A percentile compares a stretch with the other conserved stretches of the same genome.
These are phyloP conservation scores for Boletus coccyginus DNA, from an alignment of 768 basidiomycete genomes.

Conservation along the genomic window DNA sequence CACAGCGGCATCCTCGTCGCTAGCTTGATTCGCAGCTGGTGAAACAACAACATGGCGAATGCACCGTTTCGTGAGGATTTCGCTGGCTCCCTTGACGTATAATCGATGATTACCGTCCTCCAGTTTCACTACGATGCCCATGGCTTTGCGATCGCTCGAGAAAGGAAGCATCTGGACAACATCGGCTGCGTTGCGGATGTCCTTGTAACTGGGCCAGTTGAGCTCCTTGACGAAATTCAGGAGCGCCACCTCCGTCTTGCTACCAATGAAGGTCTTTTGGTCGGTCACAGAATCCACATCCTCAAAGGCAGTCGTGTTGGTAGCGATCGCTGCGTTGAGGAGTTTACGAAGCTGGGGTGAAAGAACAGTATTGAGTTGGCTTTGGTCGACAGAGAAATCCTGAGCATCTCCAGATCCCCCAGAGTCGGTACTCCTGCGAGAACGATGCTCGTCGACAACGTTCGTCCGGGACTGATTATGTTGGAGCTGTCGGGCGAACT, in stretches of 20 bases:
- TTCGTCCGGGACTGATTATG: slow-evolving; percentile 73
- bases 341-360: slow-evolving; percentile 58
- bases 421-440: slow-evolving; percentile 32
- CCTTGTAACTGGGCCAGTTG: slow-evolving; percentile 69
- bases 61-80: slow-evolving; percentile 84
- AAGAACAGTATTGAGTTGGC: slow-evolving; percentile 62
- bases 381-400: slow-evolving; percentile 88
- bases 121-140: slow-evolving; percentile 83
- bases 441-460: slow-evolving; percentile 50
- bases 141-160: slow-evolving; percentile 89
- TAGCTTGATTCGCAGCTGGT: slow-evolving; percentile 14
- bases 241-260: slow-evolving; percentile 94
- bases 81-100: slow-evolving; percentile 91
- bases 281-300: slow-evolving; percentile 64
- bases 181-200: slow-evolving; percentile 55
- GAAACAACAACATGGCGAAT: slow-evolving; percentile 68
- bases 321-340: slow-evolving; percentile 81
- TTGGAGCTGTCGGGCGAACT: slow-evolving; percentile 80
- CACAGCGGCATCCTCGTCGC: slow-evolving; percentile 34
- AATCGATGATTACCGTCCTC: slow-evolving; percentile 55
- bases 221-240: slow-evolving; percentile 81
- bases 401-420: slow-evolving; percentile 40
- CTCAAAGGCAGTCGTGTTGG: slow-evolving; percentile 96
- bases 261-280: slow-evolving; percentile 71
- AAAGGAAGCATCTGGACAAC: slow-evolving; percentile 91